Base-by-base conservation (phyloP, 208 protist genomes). In the Crithidia expoeki region DNA sequence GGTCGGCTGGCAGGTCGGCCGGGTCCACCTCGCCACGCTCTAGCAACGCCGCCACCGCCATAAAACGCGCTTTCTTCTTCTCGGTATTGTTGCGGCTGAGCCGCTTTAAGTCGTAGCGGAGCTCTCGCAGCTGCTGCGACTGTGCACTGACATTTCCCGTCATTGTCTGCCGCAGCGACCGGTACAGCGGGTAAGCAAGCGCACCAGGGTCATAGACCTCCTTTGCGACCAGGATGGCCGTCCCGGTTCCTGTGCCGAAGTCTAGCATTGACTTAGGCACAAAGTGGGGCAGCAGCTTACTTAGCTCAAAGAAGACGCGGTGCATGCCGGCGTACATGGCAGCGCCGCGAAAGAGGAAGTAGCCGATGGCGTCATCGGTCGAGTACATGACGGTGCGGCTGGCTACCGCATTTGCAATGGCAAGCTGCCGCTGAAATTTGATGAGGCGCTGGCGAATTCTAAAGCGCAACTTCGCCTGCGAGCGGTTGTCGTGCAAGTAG, bases 261-360 rank as follows among this genome's bases (percentile, higher is more conserved):
- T 96, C 91, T 11, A 96, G 71, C 86, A 96, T 92, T 14, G 84
- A 93, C 65, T 91, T 92, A 19, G 91, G 91, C 57, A 93, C 86
- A 64, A 96, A 96, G 67, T 93, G 86, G 49, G 91, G 91, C 50
- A 96, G 70, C 73, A 87, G 84, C 74, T 96, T 96, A 61, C 85
- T 90, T 28, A 96, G 74, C 65, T 96, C 91, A 69, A 94, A 94
- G 36, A 93, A 88, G 17, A 94, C 84, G 52, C 91, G 91, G 70
- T 96, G 88, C 85, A 93, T 90, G 47, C 84, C 91, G 12, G 91
- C 84, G 80, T 96, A 96, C 88, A 96, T 94, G 60, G 88, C 86
- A 4, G 88, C 84, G 9, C 88, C 91, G 47, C 91, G 86, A 64
- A 94, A 96, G 32, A 96, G 81, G 76, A 93, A 91, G 79, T 96